Base-by-base conservation (phyloP, 2,329 filamentous ascomycete genomes). In the Botrytis porri region DNA sequence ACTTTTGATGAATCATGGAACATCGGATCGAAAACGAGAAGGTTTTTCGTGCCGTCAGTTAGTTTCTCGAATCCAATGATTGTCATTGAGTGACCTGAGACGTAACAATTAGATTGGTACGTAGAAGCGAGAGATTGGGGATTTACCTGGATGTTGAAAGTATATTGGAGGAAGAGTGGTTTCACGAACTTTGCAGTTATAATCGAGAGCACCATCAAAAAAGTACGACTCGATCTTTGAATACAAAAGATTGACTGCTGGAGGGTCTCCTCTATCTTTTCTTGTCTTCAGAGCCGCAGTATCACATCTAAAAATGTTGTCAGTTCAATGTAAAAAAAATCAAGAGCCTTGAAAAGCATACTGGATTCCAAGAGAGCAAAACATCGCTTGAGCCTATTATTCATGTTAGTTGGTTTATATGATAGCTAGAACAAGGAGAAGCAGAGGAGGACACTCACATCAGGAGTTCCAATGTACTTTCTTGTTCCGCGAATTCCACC, bases 391-490 rank as follows among this genome's bases (percentile, higher is more conserved):
- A 9, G 93, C 94, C 92, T 94, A 73, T 43, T 63, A 8, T 64
- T 72, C 9, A 25, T 25, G 7, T 69, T 41, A 70, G 51, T 67
- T 41, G 29, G 6, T 29, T 57, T 16, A 5, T 1, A 41, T 9
- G 10, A 41, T 57, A 32, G 1, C 18, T 2, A n/a, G 16, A n/a
- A 37, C 2, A 37, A 35, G 25, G 2, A 54, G 18, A 20, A 57
- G 22, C 22, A 16, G 20, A 32, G 1, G 29, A 22, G 22, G 20
- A 54, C 48, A 74, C 80, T 77, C 84, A 93, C 93, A 85, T 98
- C 95, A 14, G 93, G 90, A 1, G 95, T 98, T 25, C 95, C 95
- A 77, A 98, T 98, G 80, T 96, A 98, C 81, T 98, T 98, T 74
- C 96, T 89, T 0, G 95, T 97, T n/a, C 91, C 91, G 75, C 85